Evolutionary conservation across 352 stramenopile species (phyloP).

Genomic region (Blastocystis hominis): DNA sequence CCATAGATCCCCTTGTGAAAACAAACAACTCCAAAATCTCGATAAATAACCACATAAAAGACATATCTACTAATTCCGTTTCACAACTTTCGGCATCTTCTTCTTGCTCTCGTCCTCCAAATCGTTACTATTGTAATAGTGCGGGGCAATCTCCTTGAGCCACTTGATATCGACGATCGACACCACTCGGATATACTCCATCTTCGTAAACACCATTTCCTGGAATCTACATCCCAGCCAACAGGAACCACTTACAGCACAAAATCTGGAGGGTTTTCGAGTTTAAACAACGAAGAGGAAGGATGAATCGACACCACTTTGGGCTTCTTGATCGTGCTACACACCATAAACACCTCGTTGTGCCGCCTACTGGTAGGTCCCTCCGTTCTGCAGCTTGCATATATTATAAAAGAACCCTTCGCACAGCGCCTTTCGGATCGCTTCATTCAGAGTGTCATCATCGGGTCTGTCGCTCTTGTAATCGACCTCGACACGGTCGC

Average conservation of each 20-base stretch:
- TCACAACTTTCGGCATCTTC: slow-evolving; percentile 84
- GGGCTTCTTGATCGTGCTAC: slow-evolving; percentile 85
- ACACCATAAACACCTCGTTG: not conserved
- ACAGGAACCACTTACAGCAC: not conserved
- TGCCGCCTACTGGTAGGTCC: slow-evolving; percentile 79
- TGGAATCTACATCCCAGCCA: slow-evolving; percentile 72
- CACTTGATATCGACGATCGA: slow-evolving; percentile 90
- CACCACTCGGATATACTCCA: slow-evolving; percentile 96
- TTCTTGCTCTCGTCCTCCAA: slow-evolving; percentile 85
- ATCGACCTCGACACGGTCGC: slow-evolving; percentile 88
- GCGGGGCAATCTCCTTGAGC: slow-evolving; percentile 93
- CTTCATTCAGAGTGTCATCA: slow-evolving; percentile 75
- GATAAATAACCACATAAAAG: not conserved
- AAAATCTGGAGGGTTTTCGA: slow-evolving; percentile 29
- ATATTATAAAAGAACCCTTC: slow-evolving; percentile 99
- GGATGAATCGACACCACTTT: slow-evolving; percentile 95
- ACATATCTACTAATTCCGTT: not conserved
- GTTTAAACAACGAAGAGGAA: slow-evolving; percentile 80
- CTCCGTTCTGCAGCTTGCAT: slow-evolving; percentile 83
- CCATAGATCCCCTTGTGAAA: not conserved
- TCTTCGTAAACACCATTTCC: slow-evolving; percentile 94
- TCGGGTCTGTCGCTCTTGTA: slow-evolving; percentile 60
- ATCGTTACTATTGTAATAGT: slow-evolving; percentile 96
- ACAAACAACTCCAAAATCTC: not conserved
- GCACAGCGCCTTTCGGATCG: slow-evolving; percentile 87